Conservation (phyloP, 1,139 yeast genomes). For the Blastobotrys elegans region DNA sequence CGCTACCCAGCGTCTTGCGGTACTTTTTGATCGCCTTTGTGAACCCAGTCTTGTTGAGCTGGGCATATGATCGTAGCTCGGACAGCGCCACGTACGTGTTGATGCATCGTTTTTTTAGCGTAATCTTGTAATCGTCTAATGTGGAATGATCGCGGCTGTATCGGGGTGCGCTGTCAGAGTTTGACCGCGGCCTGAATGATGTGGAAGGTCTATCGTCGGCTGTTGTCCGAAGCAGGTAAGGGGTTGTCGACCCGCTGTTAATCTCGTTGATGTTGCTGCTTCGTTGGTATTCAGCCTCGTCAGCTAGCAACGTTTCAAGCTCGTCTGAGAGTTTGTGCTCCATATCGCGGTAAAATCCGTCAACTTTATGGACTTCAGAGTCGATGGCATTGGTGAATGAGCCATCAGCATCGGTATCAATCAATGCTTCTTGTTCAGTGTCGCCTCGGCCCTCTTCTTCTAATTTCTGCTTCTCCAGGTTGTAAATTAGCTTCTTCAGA, state of each 20-base stretch:
- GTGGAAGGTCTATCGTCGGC: not conserved
- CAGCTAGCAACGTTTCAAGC: slow-evolving; percentile 44
- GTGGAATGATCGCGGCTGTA: slow-evolving; percentile 4
- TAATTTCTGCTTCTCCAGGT: slow-evolving; percentile 38
- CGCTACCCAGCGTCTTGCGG: slow-evolving; percentile 70
- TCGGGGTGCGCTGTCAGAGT: slow-evolving; percentile 9
- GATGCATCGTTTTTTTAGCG: slow-evolving; percentile 62
- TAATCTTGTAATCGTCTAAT: slow-evolving; percentile 38
- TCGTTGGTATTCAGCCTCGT: slow-evolving; percentile 27
- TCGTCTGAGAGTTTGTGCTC: slow-evolving; percentile 46
- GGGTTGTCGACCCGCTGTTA: not conserved
- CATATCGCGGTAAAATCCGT: slow-evolving; percentile 47
- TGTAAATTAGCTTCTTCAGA: slow-evolving; percentile 57
- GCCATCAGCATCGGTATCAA: slow-evolving; percentile 44
- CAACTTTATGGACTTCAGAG: slow-evolving; percentile 51
- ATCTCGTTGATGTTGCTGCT: not conserved
- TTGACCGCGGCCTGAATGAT: slow-evolving; percentile 3
- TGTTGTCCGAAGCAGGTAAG: not conserved
- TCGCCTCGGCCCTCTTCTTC: slow-evolving; percentile 26
- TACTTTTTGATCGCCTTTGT: slow-evolving; percentile 85
- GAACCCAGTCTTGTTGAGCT: slow-evolving; percentile 82
- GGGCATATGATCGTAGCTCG: slow-evolving; percentile 79
- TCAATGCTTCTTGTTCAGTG: slow-evolving; percentile 36
- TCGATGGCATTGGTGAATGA: slow-evolving; percentile 50
- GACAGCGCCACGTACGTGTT: slow-evolving; percentile 67